Base-by-base conservation (phyloP, 148 eudicot species). In the Rhododendron ovatum region DNA sequence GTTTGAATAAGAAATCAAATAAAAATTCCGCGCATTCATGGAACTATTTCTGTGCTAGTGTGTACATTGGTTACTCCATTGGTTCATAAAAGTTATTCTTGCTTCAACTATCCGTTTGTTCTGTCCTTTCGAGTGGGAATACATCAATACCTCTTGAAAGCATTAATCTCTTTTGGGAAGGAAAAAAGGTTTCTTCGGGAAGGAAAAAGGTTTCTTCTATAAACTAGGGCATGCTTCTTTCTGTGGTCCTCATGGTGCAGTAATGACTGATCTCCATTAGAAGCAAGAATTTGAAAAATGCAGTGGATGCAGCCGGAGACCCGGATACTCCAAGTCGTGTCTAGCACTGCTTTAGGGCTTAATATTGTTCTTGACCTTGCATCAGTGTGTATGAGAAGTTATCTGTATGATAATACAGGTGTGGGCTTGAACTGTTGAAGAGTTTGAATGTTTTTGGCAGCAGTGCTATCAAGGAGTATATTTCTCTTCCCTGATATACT, bases 281-380 rank as follows among this genome's bases (percentile, higher is more conserved):
- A 48, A 83, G 55, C 85, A 67, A 45, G 18, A 47, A 30, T 43
- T 14, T 37, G 78, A 41, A 67, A 67, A 53, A 24, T 47, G 63
- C 78, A 10, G 39, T 69, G 84, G 84, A 33, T 37, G 84, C 73
- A 82, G 30, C 85, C 7, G 61, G 17, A 48, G 79, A 45, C 61
- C 4, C 47, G 17, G 85, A 71, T 67, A 28, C 47, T 69, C 26
- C 39, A 30, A 39, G 59, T 82, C 74, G 28, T 43, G 0, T 10
- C 41, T 48, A 1, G 53, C 76, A 12, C 13, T 41, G 37, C 53
- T 37, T 55, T 82, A 0, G n/a, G 30, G 57, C 78, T 83, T 69
- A 45, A 83, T 30, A 18, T 67, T 10, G 39, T 63, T 71, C 26
- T 20, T 45, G 37, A 63, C 2, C 26, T 8, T 45, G 13, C 14